A percentile compares a stretch with the other conserved stretches of the same genome.
Evolutionary conservation across 495 filamentous ascomycete species (phyloP).

Genomic region (Trichoderma virens): DNA sequence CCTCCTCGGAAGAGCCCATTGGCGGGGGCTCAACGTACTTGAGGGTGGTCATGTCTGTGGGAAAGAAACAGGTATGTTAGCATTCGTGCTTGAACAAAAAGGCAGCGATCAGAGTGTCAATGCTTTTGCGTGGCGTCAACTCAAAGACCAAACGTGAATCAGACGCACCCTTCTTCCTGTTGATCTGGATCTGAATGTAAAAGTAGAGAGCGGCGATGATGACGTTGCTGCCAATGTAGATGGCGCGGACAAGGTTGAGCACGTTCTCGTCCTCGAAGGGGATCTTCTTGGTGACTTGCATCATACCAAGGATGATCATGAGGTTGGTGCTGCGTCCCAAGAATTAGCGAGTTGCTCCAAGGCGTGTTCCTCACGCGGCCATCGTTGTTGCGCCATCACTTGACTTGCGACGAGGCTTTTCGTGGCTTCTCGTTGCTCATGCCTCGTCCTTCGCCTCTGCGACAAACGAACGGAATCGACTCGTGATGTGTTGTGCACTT

Average conservation of each 20-base stretch:
- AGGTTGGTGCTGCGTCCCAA: conserved; percentile 68
- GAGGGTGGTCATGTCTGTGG: conserved; percentile 83
- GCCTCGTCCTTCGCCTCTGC: not conserved
- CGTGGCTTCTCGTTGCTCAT: not conserved
- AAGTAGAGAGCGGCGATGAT: conserved; percentile 79
- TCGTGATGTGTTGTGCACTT: conserved; percentile 16
- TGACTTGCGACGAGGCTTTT: too few relatives aligned
- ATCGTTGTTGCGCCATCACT: not conserved
- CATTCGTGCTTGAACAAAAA: not conserved
- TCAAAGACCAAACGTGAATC: not conserved
- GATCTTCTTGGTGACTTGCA: conserved; percentile 94
- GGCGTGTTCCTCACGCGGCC: not conserved
- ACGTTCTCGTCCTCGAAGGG: conserved; percentile 88
- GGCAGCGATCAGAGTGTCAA: not conserved
- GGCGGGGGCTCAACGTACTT: conserved; percentile 95
- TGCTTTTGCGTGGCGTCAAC: not conserved
- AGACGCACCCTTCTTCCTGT: conserved; percentile 83
- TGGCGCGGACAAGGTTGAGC: conserved; percentile 70
- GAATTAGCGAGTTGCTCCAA: conserved; percentile 15
- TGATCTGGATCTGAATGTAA: conserved; percentile 74
- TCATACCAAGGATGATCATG: conserved; percentile 91
- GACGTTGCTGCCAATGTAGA: conserved; percentile 82
- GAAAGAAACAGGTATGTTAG: conserved; percentile 11
- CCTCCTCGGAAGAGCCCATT: conserved; percentile 86
- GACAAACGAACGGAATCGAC: not conserved